Base-by-base conservation (phyloP, 1,284 basidiomycete genomes). In the Porodaedalea pini region DNA sequence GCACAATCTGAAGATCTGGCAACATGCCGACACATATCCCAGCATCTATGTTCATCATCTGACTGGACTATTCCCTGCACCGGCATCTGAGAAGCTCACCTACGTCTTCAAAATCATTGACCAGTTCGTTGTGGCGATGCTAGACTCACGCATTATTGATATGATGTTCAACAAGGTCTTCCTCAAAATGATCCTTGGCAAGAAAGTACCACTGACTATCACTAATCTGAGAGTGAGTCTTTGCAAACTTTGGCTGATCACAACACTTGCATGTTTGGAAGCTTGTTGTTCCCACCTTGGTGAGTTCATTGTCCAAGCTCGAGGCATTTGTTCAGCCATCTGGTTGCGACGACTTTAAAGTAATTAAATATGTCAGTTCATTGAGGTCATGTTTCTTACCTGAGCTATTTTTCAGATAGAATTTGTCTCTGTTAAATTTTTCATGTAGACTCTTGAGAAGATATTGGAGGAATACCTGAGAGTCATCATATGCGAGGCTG, bases 111-210 rank as follows among this genome's bases (percentile, higher is more conserved):
- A 87, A 54, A 88, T 96, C 17, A 86, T 99, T 43, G 96, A 97
- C 4, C 91, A 97, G 69, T 98, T 99, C 70, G 86, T 98, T 17
- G 96, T 94, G 34, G 94, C 95, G 1, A 86, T 99, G 78, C 78
- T 99, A 47, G 96, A 99, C 72, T 97, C 94, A 21, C 83, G 96
- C 41, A 98, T 99, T 70, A 94, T 99, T 71, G 97, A 99, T 71
- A 78, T 98, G 65, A 88, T 91, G 47, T 87, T 99, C 71, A 97
- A 94, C 75, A 91, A 91, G 68, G 76, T 95, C 25, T 98, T 98
- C 79, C 77, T 98, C 65, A 92, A 91, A 68, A 80, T 92, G 39
- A 80, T 95, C 2, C 81, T 98, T 8, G 92, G 90, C 45, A 88
- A 93, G 66, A 84, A 90, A 27, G 81, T 98, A 19, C 88, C 92